phyloP scores from a whole-genome alignment of 2,329 filamentous ascomycete genomes.

The Cyphellophora attinorum region DNA sequence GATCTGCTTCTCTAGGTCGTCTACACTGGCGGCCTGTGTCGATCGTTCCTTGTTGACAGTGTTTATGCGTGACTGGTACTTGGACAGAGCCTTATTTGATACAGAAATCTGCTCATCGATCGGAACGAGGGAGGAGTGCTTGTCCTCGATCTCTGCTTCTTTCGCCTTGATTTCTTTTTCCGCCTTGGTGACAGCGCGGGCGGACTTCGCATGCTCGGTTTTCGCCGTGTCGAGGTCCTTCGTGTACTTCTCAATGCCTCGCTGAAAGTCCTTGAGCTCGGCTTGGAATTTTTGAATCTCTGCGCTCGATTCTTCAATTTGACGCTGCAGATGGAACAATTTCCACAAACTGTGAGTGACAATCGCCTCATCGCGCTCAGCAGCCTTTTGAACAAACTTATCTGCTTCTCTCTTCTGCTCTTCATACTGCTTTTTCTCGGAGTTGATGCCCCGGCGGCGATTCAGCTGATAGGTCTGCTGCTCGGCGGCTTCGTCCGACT shows the following conservation, averaged over 20 bases:
- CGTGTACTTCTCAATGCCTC: slow-evolving; percentile 79
- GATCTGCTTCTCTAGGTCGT: slow-evolving; percentile 71
- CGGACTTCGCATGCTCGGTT: slow-evolving; percentile 69
- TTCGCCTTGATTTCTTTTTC: slow-evolving; percentile 78
- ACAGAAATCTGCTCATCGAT: slow-evolving; percentile 87
- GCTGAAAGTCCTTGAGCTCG: slow-evolving; percentile 83
- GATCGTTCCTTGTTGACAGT: slow-evolving; percentile 69
- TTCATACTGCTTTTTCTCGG: slow-evolving; percentile 94
- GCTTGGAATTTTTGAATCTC: slow-evolving; percentile 91
- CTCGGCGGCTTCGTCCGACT: slow-evolving; percentile 77
- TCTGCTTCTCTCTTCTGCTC: slow-evolving; percentile 95
- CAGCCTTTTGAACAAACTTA: slow-evolving; percentile 80
- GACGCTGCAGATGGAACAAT: slow-evolving; percentile 84
- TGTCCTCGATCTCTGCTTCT: slow-evolving; percentile 78
- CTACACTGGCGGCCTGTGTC: slow-evolving; percentile 56
- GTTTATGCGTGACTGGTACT: slow-evolving; percentile 57
- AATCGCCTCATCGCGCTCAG: slow-evolving; percentile 82
- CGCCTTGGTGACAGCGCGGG: slow-evolving; percentile 67
- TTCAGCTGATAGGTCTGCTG: slow-evolving; percentile 83
- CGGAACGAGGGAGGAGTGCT: slow-evolving; percentile 75
- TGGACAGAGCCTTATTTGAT: slow-evolving; percentile 60
- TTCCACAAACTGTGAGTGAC: slow-evolving; percentile 95
- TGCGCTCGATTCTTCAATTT: slow-evolving; percentile 83
- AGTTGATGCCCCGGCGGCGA: slow-evolving; percentile 86
- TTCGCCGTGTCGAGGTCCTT: slow-evolving; percentile 70